These are phyloP conservation scores for Mycena galopus DNA, from an alignment of 768 basidiomycete species.

Conservation along the genomic window DNA sequence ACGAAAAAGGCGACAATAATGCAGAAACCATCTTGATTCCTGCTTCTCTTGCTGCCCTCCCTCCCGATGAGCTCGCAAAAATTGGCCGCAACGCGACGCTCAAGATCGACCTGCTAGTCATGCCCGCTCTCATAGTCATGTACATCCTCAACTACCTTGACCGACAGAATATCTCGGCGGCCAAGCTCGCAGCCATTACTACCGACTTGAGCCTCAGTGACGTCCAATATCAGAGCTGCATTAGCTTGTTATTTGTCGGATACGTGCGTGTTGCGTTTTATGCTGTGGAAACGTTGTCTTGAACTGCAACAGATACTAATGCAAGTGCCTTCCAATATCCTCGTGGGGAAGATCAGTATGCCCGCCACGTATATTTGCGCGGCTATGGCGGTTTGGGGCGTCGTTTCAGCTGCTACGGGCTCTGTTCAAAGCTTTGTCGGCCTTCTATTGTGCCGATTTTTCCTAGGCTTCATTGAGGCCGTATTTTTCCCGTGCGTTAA, in stretches of 20 bases:
- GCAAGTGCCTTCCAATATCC: constrained; percentile 36
- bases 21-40: neutral
- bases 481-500: constrained; percentile 60
- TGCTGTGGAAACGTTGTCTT: neutral
- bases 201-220: constrained; percentile 22
- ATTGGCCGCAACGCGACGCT: constrained; percentile 25
- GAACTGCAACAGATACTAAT: constrained; percentile 16
- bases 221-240: constrained; percentile 34
- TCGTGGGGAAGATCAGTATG: constrained; percentile 31
- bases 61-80: constrained; percentile 11
- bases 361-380: constrained; percentile 31
- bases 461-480: constrained; percentile 65
- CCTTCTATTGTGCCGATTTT: constrained; percentile 62
- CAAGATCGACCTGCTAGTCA: constrained; percentile 28
- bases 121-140: constrained; percentile 32
- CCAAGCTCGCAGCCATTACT: constrained; percentile 27
- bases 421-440: constrained; percentile 52
- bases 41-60: constrained; percentile 22
- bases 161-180: constrained; percentile 34
- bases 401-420: constrained; percentile 31
- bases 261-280: constrained; percentile 11
- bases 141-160: constrained; percentile 36
- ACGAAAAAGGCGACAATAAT: neutral
- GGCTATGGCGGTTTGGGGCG: constrained; percentile 32
- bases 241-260: constrained; percentile 30